These are phyloP conservation scores for Hibiscus syriacus DNA, from an alignment of 345 rosid genomes.

Conservation along the genomic window DNA sequence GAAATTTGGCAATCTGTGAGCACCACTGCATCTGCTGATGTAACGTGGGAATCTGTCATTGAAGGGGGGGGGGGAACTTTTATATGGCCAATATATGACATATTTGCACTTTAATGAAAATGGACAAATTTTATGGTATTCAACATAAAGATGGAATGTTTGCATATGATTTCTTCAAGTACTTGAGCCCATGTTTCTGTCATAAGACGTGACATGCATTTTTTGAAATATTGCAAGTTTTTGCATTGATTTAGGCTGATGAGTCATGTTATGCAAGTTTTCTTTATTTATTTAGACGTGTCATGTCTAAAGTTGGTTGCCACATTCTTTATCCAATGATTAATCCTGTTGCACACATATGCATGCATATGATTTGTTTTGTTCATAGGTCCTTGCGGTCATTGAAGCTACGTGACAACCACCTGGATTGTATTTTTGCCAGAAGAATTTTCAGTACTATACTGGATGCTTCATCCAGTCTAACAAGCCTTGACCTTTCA, in stretches of 20 bases:
- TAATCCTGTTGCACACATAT: not conserved
- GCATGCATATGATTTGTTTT: not conserved
- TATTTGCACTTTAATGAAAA: not conserved
- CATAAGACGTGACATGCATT: not conserved
- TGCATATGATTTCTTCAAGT: not conserved
- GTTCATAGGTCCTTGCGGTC: slow-evolving; percentile 55
- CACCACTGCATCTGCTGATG: not conserved
- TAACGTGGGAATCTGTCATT: not conserved
- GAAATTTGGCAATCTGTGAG: not conserved
- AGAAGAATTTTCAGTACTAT: slow-evolving; percentile 44
- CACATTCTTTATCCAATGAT: not conserved
- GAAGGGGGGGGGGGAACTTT: not conserved
- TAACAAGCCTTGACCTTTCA: slow-evolving; percentile 70
- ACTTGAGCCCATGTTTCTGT: not conserved
- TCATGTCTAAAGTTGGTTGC: not conserved
- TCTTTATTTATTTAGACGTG: not conserved
- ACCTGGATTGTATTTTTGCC: slow-evolving; percentile 39
- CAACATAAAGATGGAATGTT: not conserved
- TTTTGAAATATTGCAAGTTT: not conserved
- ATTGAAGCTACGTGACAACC: slow-evolving; percentile 47
- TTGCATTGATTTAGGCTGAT: not conserved
- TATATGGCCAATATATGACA: not conserved
- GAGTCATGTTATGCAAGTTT: not conserved
- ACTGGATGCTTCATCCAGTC: slow-evolving; percentile 43
- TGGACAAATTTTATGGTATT: not conserved